Conservation (phyloP, 2,329 filamentous ascomycete genomes). For the Fusarium neocosmosporiellum region DNA sequence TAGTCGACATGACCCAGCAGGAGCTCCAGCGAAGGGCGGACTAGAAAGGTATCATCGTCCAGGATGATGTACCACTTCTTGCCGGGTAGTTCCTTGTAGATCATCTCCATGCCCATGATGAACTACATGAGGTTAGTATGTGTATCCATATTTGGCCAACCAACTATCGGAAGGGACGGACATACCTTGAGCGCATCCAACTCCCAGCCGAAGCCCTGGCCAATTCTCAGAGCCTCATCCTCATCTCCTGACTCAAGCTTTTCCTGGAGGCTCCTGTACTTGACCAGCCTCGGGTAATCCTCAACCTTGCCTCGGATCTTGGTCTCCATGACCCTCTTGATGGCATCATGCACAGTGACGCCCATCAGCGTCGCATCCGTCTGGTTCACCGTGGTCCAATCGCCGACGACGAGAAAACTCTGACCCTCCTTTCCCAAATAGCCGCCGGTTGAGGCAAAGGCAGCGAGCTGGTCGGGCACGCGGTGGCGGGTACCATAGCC, state of each 20-base stretch:
- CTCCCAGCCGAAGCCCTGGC: constrained; percentile 59
- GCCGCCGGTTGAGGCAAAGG: constrained; percentile 49
- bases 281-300: constrained; percentile 50
- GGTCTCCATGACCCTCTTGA: constrained; percentile 51
- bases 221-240: constrained; percentile 51
- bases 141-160: constrained; percentile 5
- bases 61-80: constrained; percentile 71
- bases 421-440: constrained; percentile 52
- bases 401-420: constrained; percentile 61
- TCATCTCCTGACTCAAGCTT: constrained; percentile 54
- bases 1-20: constrained; percentile 63
- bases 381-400: constrained; percentile 56
- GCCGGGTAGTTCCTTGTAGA: constrained; percentile 60
- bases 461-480: constrained; percentile 59
- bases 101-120: constrained; percentile 64
- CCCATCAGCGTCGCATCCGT: constrained; percentile 47
- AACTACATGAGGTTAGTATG: constrained; percentile 53
- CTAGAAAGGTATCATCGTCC: constrained; percentile 68
- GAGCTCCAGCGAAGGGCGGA: constrained; percentile 59
- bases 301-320: constrained; percentile 43
- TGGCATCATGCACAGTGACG: constrained; percentile 55
- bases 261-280: constrained; percentile 54
- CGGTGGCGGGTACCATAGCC: constrained; percentile 65
- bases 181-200: constrained; percentile 62
- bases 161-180: background rate